These are phyloP conservation scores for Kalanchoe fedtschenkoi DNA, from an alignment of 164 flowering plant genomes.

Conservation along the genomic window DNA sequence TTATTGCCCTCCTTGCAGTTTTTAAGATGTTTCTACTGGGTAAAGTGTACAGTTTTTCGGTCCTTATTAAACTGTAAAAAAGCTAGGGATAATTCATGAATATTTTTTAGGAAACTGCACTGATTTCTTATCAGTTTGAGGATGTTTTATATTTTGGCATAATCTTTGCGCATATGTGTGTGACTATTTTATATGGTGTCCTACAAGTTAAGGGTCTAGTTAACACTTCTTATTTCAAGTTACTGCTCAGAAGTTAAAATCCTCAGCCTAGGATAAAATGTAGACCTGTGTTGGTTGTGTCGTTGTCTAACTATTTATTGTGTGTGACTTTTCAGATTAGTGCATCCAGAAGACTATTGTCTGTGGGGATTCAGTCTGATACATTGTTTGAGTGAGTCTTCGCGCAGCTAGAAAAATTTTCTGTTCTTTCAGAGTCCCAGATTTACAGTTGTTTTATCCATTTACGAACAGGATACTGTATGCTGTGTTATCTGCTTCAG, in stretches of 20 bases:
- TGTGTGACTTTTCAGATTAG: conserved; percentile 39
- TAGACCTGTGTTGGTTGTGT: neutral
- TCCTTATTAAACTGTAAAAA: neutral
- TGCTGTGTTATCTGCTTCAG: conserved; percentile 73
- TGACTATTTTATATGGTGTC: neutral
- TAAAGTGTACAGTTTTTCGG: neutral
- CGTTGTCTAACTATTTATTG: neutral
- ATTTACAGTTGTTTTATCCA: neutral
- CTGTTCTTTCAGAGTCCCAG: neutral
- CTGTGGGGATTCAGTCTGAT: conserved; percentile 59
- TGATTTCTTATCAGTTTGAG: neutral
- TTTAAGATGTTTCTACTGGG: neutral
- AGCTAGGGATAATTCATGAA: neutral
- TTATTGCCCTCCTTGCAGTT: neutral
- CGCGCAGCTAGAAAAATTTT: neutral
- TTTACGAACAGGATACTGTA: conserved; percentile 54
- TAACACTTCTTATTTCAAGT: neutral
- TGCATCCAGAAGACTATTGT: conserved; percentile 59
- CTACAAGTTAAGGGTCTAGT: neutral
- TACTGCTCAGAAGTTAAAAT: neutral
- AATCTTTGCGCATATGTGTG: neutral
- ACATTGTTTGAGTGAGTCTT: conserved; percentile 61
- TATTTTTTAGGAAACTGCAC: neutral
- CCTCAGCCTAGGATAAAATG: neutral
- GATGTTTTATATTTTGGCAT: neutral